These are phyloP conservation scores for Chimonanthus praecox DNA, from an alignment of 164 flowering plant genomes.

Conservation along the genomic window DNA sequence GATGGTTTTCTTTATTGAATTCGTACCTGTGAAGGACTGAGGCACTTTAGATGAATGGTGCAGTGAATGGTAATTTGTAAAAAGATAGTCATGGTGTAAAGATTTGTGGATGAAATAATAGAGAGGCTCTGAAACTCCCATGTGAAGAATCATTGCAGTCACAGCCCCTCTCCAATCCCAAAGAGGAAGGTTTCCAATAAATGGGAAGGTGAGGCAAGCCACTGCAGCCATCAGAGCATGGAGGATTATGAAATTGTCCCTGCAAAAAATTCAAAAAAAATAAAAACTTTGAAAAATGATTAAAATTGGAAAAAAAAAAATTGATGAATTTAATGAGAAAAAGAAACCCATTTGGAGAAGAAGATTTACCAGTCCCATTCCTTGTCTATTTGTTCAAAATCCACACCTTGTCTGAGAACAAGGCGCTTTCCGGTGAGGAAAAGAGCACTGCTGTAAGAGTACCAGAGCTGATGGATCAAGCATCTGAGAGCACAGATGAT, in stretches of 20 bases:
- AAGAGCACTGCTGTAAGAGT: conserved; percentile 37
- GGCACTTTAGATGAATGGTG: conserved; percentile 70
- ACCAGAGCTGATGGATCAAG: conserved; percentile 46
- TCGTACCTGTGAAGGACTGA: conserved; percentile 59
- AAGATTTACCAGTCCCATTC: conserved; percentile 77
- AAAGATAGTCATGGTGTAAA: conserved; percentile 41
- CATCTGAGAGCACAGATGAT: conserved; percentile 47
- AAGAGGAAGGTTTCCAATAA: conserved; percentile 38
- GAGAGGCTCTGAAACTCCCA: conserved; percentile 69
- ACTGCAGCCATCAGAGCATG: conserved; percentile 52
- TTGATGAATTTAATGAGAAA: not conserved
- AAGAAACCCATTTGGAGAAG: not conserved
- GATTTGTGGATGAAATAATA: conserved; percentile 60
- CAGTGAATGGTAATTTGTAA: conserved; percentile 57
- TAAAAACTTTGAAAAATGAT: not conserved
- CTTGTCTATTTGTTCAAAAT: conserved; percentile 66
- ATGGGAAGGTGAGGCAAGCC: conserved; percentile 39
- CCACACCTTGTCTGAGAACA: conserved; percentile 45
- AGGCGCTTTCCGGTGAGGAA: conserved; percentile 48
- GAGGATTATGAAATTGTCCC: conserved; percentile 82
- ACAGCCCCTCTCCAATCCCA: conserved; percentile 54
- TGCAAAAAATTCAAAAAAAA: conserved; percentile 18
- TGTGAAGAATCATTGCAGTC: conserved; percentile 43
- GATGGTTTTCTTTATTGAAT: not conserved
- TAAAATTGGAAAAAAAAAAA: not conserved